Evolutionary conservation across 768 basidiomycete genomes (phyloP).

Genomic region (Suillus paluster): DNA sequence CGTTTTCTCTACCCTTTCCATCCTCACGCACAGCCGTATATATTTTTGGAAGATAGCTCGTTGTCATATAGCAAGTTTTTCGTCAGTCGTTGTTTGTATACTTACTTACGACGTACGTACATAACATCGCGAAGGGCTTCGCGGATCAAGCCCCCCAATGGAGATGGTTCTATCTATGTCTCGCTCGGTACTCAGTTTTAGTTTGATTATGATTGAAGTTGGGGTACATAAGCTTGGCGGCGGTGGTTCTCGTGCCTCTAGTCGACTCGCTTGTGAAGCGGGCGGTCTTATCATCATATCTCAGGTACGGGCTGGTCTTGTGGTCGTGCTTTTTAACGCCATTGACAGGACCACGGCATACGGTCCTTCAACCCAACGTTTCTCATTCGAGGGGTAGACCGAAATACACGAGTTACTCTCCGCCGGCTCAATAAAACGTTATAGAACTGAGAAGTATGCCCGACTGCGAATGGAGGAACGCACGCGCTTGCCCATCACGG

Average conservation of each 20-base stretch:
- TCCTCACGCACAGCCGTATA: constrained; percentile 6
- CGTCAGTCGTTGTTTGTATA: constrained; percentile 3
- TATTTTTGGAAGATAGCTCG: constrained; percentile 15
- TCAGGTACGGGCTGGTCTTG: background rate
- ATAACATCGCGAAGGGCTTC: constrained; percentile 55
- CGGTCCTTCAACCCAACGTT: background rate
- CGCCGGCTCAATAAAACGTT: background rate
- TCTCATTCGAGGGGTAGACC: background rate
- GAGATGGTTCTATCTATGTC: constrained; percentile 10
- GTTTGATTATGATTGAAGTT: background rate
- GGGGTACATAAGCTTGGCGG: no score
- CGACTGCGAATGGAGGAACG: background rate
- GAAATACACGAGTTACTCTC: background rate
- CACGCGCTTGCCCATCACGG: background rate
- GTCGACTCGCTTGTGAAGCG: background rate
- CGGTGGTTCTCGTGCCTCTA: background rate
- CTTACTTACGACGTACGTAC: constrained; percentile 12
- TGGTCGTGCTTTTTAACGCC: background rate
- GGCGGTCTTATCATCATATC: background rate
- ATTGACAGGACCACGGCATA: background rate
- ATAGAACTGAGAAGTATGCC: background rate
- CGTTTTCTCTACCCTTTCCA: background rate
- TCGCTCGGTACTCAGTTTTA: background rate
- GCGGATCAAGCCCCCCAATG: constrained; percentile 49
- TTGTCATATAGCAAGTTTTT: constrained; percentile 1